phyloP scores from a whole-genome alignment of 495 filamentous ascomycete species.

The Podospora bellae-mahoneyi region DNA sequence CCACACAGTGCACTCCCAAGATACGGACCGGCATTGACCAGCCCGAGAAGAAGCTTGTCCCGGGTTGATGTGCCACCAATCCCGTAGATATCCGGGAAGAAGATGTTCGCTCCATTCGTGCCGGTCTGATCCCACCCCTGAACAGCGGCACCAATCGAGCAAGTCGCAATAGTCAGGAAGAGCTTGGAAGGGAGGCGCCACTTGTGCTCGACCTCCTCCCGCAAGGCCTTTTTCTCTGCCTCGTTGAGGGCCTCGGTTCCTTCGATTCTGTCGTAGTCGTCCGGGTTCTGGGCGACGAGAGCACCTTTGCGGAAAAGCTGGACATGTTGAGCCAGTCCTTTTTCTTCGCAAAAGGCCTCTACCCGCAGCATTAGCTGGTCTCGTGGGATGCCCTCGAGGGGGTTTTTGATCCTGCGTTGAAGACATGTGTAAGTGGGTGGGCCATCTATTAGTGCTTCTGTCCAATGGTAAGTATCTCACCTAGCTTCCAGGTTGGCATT shows the following conservation, averaged over 20 bases:
- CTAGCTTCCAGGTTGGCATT: slow-evolving; percentile 47
- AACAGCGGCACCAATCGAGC: slow-evolving; percentile 71
- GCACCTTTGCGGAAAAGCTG: slow-evolving; percentile 57
- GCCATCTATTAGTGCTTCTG: neutral
- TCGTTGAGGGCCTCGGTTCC: slow-evolving; percentile 52
- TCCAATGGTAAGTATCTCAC: slow-evolving; percentile 26
- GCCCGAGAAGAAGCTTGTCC: slow-evolving; percentile 48
- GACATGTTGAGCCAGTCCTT: slow-evolving; percentile 49
- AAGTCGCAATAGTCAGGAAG: slow-evolving; percentile 61
- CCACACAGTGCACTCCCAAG: slow-evolving; percentile 50
- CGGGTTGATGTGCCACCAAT: slow-evolving; percentile 47
- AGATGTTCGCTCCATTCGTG: slow-evolving; percentile 72
- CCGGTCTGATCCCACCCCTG: slow-evolving; percentile 74
- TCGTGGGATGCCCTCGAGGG: slow-evolving; percentile 54
- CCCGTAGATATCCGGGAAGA: slow-evolving; percentile 51
- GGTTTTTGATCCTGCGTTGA: slow-evolving; percentile 43
- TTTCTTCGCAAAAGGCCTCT: slow-evolving; percentile 51
- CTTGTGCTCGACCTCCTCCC: slow-evolving; percentile 56
- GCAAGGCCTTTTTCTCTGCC: slow-evolving; percentile 51
- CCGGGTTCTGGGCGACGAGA: slow-evolving; percentile 62
- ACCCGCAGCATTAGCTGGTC: slow-evolving; percentile 54
- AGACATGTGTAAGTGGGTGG: neutral
- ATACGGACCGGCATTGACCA: slow-evolving; percentile 53
- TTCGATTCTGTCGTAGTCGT: slow-evolving; percentile 47
- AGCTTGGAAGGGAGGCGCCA: slow-evolving; percentile 64